A percentile compares a stretch with the other conserved stretches of the same genome.
phyloP scores from a whole-genome alignment of 129 eudicot genomes.

The Centella asiatica region DNA sequence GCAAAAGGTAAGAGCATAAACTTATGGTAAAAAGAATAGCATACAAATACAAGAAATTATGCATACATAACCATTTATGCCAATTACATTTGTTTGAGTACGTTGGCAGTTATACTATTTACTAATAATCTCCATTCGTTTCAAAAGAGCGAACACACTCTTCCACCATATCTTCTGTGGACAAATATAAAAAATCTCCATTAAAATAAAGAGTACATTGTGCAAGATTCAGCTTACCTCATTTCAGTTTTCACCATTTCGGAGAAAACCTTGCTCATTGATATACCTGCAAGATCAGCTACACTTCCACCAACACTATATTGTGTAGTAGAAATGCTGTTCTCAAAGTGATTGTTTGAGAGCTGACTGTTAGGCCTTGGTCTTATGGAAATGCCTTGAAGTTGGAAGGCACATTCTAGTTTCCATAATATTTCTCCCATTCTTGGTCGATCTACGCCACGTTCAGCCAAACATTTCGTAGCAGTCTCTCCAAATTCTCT shows the following conservation, averaged over 20 bases:
- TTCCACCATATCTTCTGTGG: too few relatives aligned
- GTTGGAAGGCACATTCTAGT: slow-evolving; percentile 41
- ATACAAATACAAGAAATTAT: too few relatives aligned
- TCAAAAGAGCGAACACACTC: too few relatives aligned
- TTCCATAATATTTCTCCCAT: slow-evolving; percentile 24
- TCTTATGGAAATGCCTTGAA: slow-evolving; percentile 27
- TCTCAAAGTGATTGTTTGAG: slow-evolving; percentile 12
- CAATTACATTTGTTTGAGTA: neutral
- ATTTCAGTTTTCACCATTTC: slow-evolving; percentile 50
- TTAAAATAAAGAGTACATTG: neutral
- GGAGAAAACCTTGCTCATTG: slow-evolving; percentile 60
- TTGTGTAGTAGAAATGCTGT: slow-evolving; percentile 24
- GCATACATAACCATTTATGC: neutral
- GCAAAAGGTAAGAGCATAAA: too few relatives aligned
- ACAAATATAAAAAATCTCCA: neutral
- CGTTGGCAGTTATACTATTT: neutral
- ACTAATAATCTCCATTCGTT: too few relatives aligned
- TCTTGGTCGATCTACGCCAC: slow-evolving; percentile 46
- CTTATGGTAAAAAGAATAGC: too few relatives aligned
- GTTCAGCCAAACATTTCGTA: slow-evolving; percentile 55
- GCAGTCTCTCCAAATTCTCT: slow-evolving; percentile 38
- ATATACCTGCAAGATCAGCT: slow-evolving; percentile 49
- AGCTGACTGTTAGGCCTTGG: neutral
- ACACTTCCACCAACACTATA: slow-evolving; percentile 41
- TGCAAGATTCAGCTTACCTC: slow-evolving; percentile 18